A percentile compares a stretch with the other conserved stretches of the same genome.
phyloP scores from a whole-genome alignment of 179 eudicot species.

The Beta macrorhiza region DNA sequence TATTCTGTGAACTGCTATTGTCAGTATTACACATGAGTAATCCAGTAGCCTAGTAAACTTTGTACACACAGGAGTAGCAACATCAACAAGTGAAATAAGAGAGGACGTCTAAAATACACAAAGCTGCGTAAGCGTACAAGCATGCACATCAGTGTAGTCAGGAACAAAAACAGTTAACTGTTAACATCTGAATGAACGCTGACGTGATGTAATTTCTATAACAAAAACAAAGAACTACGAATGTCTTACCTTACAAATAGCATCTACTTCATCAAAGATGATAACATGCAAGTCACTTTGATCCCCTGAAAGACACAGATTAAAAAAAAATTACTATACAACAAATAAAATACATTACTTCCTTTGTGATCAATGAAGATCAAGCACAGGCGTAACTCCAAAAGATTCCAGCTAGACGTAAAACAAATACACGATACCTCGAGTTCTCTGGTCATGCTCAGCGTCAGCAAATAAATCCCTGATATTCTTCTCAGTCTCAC shows the following conservation, averaged over 20 bases:
- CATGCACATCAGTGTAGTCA: background rate
- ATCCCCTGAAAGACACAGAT: slow-evolving; percentile 60
- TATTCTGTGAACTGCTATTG: background rate
- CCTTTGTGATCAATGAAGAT: background rate
- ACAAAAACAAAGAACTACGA: slow-evolving; percentile 6
- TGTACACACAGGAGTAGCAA: background rate
- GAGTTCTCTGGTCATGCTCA: slow-evolving; percentile 80
- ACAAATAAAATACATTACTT: background rate
- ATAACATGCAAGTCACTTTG: slow-evolving; percentile 97
- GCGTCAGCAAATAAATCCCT: slow-evolving; percentile 99
- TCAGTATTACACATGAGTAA: background rate
- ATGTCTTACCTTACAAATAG: slow-evolving; percentile 84
- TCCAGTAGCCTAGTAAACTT: background rate
- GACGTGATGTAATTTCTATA: background rate
- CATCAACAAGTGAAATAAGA: background rate
- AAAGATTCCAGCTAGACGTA: background rate
- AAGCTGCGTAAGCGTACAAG: background rate
- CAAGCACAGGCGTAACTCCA: background rate
- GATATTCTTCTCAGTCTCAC: slow-evolving; percentile 98
- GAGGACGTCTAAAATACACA: background rate
- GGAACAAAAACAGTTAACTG: background rate
- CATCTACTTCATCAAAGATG: slow-evolving; percentile 98
- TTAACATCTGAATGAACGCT: background rate
- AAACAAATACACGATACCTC: slow-evolving; percentile 40
- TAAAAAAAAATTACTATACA: background rate